Conservation (phyloP, 257 asterid genomes). For the Paulownia fortunei region DNA sequence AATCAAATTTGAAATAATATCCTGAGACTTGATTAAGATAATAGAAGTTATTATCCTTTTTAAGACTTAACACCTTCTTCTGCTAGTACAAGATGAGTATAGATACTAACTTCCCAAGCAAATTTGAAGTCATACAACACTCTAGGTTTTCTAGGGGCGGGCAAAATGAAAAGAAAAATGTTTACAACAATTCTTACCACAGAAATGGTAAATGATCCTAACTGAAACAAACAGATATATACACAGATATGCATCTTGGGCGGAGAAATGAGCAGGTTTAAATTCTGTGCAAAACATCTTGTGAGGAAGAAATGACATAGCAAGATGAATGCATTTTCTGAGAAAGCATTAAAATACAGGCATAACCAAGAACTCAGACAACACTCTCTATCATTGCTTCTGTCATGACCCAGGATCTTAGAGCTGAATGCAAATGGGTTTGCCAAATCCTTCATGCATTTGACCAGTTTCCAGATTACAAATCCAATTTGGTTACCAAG, state of each 20-base stretch:
- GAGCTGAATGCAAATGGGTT: background rate
- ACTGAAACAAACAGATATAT: background rate
- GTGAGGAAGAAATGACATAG: background rate
- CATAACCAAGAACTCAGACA: background rate
- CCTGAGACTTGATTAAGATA: too few species aligned
- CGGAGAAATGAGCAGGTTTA: background rate
- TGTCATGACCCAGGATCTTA: constrained; percentile 15
- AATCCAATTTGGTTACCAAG: constrained; percentile 1
- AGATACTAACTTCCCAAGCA: too few species aligned
- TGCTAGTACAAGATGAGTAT: too few species aligned
- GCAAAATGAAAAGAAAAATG: background rate
- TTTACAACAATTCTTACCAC: background rate
- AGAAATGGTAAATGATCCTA: background rate
- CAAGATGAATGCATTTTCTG: background rate
- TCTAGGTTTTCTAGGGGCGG: background rate
- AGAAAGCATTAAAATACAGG: background rate
- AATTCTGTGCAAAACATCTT: background rate
- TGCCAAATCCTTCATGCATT: constrained; percentile 4
- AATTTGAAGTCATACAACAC: background rate
- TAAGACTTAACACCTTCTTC: too few species aligned
- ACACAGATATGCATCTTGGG: background rate
- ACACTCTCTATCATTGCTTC: background rate
- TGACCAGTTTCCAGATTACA: background rate
- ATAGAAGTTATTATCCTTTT: too few species aligned
- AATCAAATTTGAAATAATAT: too few species aligned